Evolutionary conservation across 208 protist species (phyloP), one percentile per base, ranked within the genome.

Genomic region (Crithidia expoeki): DNA sequence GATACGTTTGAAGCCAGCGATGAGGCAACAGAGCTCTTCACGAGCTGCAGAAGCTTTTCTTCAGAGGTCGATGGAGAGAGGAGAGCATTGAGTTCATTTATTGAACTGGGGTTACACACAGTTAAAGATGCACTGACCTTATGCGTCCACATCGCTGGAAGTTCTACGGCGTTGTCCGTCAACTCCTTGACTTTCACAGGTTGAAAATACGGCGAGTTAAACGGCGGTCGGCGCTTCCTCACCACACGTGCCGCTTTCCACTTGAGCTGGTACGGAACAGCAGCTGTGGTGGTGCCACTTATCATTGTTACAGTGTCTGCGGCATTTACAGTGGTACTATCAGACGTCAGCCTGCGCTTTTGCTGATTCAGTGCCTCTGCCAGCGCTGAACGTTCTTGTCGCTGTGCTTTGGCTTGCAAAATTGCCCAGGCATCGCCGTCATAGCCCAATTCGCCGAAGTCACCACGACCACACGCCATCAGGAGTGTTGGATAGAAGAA

Each of bases 371-470:
- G 10, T 16, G 51, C 19, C 25, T 21, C 49, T 77, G 77, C 69
- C 73, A 63, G 46, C 27, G 57, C 46, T 32, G 53, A 62, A 21
- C 57, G 55, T 40, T 69, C 72, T 28, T 65, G 72, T 4, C 70
- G 70, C 62, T 82, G 76, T 11, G 78, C 57, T 34, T 84, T 88
- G 30, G 81, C 59, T 25, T 79, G 57, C 49, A 88, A 21, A n/a
- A 84, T 72, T 12, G 62, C 77, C 80, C 74, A 85, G 23, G 50
- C 58, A 32, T 89, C 79, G 6, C 58, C 81, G 63, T 96, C 86
- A 72, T 90, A 93, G 62, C 92, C 92, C 23, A 96, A 80, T 53
- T 96, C 89, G 14, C 92, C 92, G 81, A 88, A 96, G 74, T 94
- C 89, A 21, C 92, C 92, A 28, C 84, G 87, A 19, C 92, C 92